Base-by-base conservation (phyloP, 768 basidiomycete species). In the Leccinum sublutescens region DNA sequence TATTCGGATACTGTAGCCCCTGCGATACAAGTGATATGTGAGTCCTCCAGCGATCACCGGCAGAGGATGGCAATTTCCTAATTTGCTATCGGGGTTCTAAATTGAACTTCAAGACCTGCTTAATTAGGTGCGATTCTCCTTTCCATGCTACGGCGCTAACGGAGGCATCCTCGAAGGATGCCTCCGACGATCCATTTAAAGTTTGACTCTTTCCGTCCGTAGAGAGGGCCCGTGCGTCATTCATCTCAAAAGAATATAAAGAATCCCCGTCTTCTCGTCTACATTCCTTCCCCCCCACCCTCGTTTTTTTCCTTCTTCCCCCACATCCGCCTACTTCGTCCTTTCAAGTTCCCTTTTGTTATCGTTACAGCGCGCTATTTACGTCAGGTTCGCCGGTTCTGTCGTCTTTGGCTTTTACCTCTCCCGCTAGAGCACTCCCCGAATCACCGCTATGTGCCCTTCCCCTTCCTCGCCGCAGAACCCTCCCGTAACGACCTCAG, bases 201-300 rank as follows among this genome's bases (percentile, higher is more conserved):
- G 72, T 33, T 48, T 47, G 17, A 43, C 38, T 50, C 60, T 58
- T 73, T 63, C 70, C 62, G 60, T 56, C 38, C 60, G 45, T 34
- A 54, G 62, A 59, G 14, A 0, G 58, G 73, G 73, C 60, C 66
- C 68, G 71, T 73, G 71, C 71, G 69, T 68, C 67, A 60, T 62
- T 34, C 27, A 49, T 58, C 62, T 14, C 29, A 56, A 54, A 60
- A 36, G 57, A 57, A 65, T 72, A 72, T 73, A 71, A 69, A 64
- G 59, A 52, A 56, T 36, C 61, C 56, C 56, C 52, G 5, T 52
- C 62, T 56, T 45, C 51, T 50, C 60, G 48, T 50, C 57, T 21
- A 55, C 53, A 57, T 52, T 45, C 25, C 59, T 63, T 62, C 48
- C 48, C 48, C 52, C 54, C 54, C 59, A 12, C 53, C 60, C 52